Evolutionary conservation across 2,329 filamentous ascomycete genomes (phyloP).

Genomic region (Calycina marina): DNA sequence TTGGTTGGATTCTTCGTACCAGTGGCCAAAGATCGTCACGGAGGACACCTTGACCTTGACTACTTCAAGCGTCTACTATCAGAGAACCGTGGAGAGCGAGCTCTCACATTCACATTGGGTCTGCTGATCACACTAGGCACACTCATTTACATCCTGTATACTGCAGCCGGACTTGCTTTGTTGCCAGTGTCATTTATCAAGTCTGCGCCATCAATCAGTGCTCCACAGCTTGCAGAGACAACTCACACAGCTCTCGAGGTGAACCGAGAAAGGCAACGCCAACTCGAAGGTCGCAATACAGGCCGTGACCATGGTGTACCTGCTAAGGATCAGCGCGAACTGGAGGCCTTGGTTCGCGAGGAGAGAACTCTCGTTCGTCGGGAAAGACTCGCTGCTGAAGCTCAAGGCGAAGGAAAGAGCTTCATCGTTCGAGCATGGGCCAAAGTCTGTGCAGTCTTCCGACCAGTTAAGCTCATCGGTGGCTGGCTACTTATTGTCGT

Average conservation of each 20-base stretch:
- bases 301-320: slow-evolving; percentile 63
- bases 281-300: slow-evolving; percentile 73
- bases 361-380: slow-evolving; percentile 85
- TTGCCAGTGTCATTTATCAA: slow-evolving; percentile 87
- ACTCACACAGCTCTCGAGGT: slow-evolving; percentile 69
- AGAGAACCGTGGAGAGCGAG: slow-evolving; percentile 83
- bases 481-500: slow-evolving; percentile 66
- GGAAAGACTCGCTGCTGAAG: slow-evolving; percentile 74
- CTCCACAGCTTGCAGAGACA: slow-evolving; percentile 60
- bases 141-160: slow-evolving; percentile 77
- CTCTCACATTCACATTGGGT: slow-evolving; percentile 77
- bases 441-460: slow-evolving; percentile 67
- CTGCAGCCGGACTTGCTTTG: slow-evolving; percentile 73
- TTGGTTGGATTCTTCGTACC: slow-evolving; percentile 90
- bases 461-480: slow-evolving; percentile 76
- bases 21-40: slow-evolving; percentile 50
- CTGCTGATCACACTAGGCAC: slow-evolving; percentile 81
- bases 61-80: slow-evolving; percentile 78
- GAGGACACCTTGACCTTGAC: slow-evolving; percentile 65
- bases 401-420: slow-evolving; percentile 61
- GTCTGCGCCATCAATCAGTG: slow-evolving; percentile 73
- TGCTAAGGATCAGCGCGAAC: slow-evolving; percentile 73
- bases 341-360: slow-evolving; percentile 76
- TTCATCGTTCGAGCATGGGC: slow-evolving; percentile 63
- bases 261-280: slow-evolving; percentile 83